Conservation (phyloP, 2,329 filamentous ascomycete genomes). For the Penicillium expansum region DNA sequence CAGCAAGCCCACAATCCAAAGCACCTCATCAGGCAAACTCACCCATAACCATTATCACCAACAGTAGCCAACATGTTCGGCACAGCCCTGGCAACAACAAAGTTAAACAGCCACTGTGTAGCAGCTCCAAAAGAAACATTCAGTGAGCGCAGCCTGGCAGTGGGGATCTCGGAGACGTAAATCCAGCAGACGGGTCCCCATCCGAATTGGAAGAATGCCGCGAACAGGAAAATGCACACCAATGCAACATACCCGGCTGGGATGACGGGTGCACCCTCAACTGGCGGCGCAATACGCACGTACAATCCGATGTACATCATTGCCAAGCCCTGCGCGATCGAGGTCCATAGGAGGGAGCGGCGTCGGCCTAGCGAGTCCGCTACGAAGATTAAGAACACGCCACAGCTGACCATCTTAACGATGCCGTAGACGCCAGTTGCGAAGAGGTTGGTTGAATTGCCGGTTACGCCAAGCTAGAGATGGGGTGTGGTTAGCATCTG, state of each 20-base stretch:
- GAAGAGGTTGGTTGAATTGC: slow-evolving; percentile 60
- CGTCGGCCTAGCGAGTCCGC: slow-evolving; percentile 68
- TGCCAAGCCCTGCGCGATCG: slow-evolving; percentile 58
- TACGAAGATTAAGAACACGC: slow-evolving; percentile 63
- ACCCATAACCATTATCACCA: slow-evolving; percentile 51
- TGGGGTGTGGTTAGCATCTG: background rate
- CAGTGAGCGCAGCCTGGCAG: slow-evolving; percentile 61
- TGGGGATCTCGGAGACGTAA: slow-evolving; percentile 68
- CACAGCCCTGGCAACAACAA: slow-evolving; percentile 66
- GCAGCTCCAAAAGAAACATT: slow-evolving; percentile 68
- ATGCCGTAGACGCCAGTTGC: slow-evolving; percentile 73
- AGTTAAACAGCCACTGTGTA: slow-evolving; percentile 73
- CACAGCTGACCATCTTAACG: slow-evolving; percentile 65
- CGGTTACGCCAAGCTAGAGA: slow-evolving; percentile 58
- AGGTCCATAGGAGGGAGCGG: slow-evolving; percentile 62
- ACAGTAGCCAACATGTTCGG: slow-evolving; percentile 64
- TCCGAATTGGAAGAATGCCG: slow-evolving; percentile 65
- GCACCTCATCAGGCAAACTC: slow-evolving; percentile 19
- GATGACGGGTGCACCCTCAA: slow-evolving; percentile 54
- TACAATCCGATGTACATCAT: slow-evolving; percentile 74
- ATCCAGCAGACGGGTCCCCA: slow-evolving; percentile 75
- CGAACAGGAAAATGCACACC: slow-evolving; percentile 70
- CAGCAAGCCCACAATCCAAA: slow-evolving; percentile 26
- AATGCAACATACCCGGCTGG: slow-evolving; percentile 68
- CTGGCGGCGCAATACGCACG: slow-evolving; percentile 49